A percentile compares a stretch with the other conserved stretches of the same genome.
phyloP scores from a whole-genome alignment of 257 asterid genomes.

The Solanum paucissectum region DNA sequence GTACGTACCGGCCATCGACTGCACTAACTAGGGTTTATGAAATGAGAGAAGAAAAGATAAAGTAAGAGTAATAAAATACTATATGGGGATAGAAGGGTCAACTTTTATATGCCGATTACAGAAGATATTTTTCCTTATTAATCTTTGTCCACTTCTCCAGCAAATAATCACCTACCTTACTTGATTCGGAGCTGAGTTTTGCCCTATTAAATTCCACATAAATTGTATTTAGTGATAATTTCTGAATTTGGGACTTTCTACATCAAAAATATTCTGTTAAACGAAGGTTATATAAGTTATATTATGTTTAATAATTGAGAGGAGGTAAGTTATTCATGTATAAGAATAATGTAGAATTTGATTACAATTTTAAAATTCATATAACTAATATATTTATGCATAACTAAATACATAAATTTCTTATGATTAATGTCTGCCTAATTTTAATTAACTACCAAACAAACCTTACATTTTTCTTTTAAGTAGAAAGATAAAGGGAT shows the following conservation, averaged over 20 bases:
- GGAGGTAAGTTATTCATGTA: too few relatives aligned
- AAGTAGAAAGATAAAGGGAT: neutral
- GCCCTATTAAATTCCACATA: too few relatives aligned
- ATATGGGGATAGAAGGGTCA: neutral
- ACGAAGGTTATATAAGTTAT: too few relatives aligned
- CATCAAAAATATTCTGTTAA: too few relatives aligned
- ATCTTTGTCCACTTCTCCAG: neutral
- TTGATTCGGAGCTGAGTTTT: neutral
- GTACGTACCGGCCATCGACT: constrained; percentile 7
- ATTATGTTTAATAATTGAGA: too few relatives aligned
- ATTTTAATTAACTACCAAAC: too few relatives aligned
- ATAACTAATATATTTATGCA: too few relatives aligned
- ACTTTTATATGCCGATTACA: neutral
- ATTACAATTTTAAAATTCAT: too few relatives aligned
- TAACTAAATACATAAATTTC: neutral
- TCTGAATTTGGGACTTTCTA: too few relatives aligned
- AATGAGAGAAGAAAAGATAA: neutral
- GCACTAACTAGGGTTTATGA: constrained; percentile 5
- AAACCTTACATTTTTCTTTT: neutral
- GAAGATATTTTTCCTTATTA: neutral
- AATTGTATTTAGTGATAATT: too few relatives aligned
- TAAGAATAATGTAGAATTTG: too few relatives aligned
- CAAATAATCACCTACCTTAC: neutral
- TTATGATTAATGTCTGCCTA: too few relatives aligned
- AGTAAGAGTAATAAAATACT: neutral